Evolutionary conservation across 108 stramenopile genomes (phyloP).

Genomic region (Licmophora abbreviata): DNA sequence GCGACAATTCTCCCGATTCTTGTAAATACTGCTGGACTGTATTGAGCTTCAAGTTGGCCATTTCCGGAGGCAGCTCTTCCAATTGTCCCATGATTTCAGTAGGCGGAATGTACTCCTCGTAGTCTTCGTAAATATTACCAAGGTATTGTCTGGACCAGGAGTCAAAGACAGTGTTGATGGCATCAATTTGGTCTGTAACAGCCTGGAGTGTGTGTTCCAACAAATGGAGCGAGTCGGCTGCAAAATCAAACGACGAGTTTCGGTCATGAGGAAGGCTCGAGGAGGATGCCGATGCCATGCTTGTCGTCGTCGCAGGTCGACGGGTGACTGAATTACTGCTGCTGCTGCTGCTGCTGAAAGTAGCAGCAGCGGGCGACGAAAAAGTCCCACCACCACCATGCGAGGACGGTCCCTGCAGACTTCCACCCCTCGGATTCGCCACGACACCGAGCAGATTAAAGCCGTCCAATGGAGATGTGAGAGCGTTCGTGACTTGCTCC

Average conservation of each 20-base stretch:
- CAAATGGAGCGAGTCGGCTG: constrained; percentile 24
- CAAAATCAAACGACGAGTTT: constrained; percentile 8
- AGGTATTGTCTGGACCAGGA: constrained; percentile 34
- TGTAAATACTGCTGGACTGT: constrained; percentile 28
- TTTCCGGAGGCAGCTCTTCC: constrained; percentile 24
- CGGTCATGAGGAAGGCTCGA: too few relatives aligned
- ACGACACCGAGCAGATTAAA: constrained; percentile 81
- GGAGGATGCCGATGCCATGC: too few relatives aligned
- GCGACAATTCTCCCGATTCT: constrained; percentile 31
- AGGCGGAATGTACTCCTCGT: constrained; percentile 6
- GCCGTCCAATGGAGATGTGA: constrained; percentile 52
- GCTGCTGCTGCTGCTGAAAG: constrained; percentile 2
- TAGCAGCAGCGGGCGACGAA: constrained; percentile 1
- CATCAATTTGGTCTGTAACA: constrained; percentile 49
- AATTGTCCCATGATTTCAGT: constrained; percentile 1
- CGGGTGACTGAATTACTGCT: background rate
- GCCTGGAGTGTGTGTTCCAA: constrained; percentile 31
- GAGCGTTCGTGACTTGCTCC: constrained; percentile 16
- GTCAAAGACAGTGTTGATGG: constrained; percentile 33
- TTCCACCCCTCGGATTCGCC: constrained; percentile 54
- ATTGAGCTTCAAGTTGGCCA: constrained; percentile 17
- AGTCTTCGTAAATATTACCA: constrained; percentile 25
- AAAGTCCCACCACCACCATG: constrained; percentile 1
- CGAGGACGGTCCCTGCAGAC: constrained; percentile 2
- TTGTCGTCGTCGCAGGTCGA: constrained; percentile 12